phyloP scores from a whole-genome alignment of 2,329 filamentous ascomycete genomes.

The Trichoderma afroharzianum region DNA sequence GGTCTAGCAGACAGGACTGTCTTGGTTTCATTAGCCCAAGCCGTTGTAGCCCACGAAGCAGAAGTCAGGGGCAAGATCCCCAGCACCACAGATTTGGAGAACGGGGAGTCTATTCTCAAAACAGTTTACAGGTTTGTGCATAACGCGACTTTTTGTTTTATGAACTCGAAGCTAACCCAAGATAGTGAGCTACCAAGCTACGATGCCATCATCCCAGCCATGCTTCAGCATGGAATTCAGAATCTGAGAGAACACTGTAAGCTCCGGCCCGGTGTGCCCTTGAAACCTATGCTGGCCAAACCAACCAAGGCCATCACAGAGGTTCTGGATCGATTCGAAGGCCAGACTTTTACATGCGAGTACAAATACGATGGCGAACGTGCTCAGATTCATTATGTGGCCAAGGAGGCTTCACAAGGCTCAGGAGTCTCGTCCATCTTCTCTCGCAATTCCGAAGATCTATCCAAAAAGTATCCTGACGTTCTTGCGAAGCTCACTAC shows the following conservation, averaged over 20 bases:
- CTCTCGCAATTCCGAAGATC: slow-evolving; percentile 92
- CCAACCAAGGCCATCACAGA: slow-evolving; percentile 98
- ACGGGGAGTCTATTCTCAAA: slow-evolving; percentile 84
- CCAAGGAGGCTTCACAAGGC: slow-evolving; percentile 69
- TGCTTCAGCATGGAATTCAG: slow-evolving; percentile 81
- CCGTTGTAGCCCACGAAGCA: slow-evolving; percentile 78
- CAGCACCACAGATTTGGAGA: slow-evolving; percentile 70
- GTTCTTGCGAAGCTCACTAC: slow-evolving; percentile 81
- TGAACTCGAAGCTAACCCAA: slow-evolving; percentile 31
- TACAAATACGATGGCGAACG: slow-evolving; percentile 99
- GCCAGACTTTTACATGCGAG: slow-evolving; percentile 94
- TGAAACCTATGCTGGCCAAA: slow-evolving; percentile 98
- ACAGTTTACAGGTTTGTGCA: slow-evolving; percentile 72
- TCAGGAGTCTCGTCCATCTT: slow-evolving; percentile 91
- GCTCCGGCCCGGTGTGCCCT: slow-evolving; percentile 84
- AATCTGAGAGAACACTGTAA: slow-evolving; percentile 82
- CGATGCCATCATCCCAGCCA: slow-evolving; percentile 87
- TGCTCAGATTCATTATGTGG: slow-evolving; percentile 97
- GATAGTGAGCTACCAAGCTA: slow-evolving; percentile 89
- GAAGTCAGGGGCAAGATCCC: slow-evolving; percentile 66
- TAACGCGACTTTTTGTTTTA: not conserved
- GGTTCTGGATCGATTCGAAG: slow-evolving; percentile 92
- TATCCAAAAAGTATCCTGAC: slow-evolving; percentile 97
- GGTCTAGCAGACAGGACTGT: slow-evolving; percentile 91
- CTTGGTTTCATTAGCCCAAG: slow-evolving; percentile 84